Base-by-base conservation (phyloP, 2,329 filamentous ascomycete genomes). In the Pseudohalonectria lignicola region DNA sequence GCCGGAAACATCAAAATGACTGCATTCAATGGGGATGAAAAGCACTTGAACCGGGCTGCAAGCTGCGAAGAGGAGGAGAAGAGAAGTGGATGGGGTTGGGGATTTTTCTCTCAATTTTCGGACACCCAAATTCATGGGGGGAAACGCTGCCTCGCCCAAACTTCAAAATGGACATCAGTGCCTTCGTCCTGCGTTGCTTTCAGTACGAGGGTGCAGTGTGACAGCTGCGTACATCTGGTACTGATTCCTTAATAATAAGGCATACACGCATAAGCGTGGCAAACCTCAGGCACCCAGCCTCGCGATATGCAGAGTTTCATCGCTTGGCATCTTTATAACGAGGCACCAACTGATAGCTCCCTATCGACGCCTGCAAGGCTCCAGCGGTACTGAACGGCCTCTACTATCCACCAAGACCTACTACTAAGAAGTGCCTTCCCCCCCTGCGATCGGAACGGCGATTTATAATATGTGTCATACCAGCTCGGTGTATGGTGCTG, bases 221-320 rank as follows among this genome's bases (percentile, higher is more conserved):
- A 2, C 15, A 1, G 11, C 6, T 18, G 49, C 49, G 49, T 52
- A 52, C 39, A 41, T 50, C 25, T 41, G 26, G 42, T 45, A 49
- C 49, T 41, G 47, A 2, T 33, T 36, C 43, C 43, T 47, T 6
- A 34, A 1, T 9, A 15, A 6, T 39, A 3, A 48, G 47, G 48
- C 48, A 28, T n/a, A 10, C 34, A 45, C 30, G 34, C 31, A 41
- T 6, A 23, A 41, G 42, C 33, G 40, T n/a, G 21, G 23, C 23
- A 10, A 41, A 44, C 46, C 46, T 48, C 29, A 49, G 46, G 42
- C 43, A 19, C 18, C 31, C 30, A 39, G 20, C 31, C 23, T 12
- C 23, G 23, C 8, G 12, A 26, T 26, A 33, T 18, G 38, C 29
- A 19, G 38, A 34, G 19, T 23, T 20, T 37, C 26, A 26, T 12